phyloP scores from a whole-genome alignment of 257 asterid genomes.

The Rauvolfia tetraphylla region DNA sequence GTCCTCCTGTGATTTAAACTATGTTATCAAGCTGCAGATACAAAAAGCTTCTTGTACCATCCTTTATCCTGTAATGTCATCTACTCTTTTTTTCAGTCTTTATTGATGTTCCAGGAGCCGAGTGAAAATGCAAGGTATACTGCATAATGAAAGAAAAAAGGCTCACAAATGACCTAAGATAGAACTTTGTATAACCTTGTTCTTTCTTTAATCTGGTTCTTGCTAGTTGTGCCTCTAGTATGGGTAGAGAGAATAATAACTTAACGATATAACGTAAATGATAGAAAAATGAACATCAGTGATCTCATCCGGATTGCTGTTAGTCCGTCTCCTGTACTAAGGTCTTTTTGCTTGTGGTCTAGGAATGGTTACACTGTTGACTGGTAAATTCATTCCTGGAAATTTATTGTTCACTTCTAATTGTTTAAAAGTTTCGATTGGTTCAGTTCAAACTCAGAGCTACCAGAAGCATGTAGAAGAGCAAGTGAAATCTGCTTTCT shows the following conservation, averaged over 20 bases:
- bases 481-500: conserved; percentile 43
- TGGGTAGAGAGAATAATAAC: not conserved
- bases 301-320: not conserved
- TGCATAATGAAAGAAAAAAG: too few relatives aligned
- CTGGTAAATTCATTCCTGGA: not conserved
- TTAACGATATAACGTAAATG: not conserved
- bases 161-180: not conserved
- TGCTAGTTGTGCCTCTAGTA: not conserved
- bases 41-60: not conserved
- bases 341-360: not conserved
- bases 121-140: not conserved
- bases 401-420: conserved; percentile 5
- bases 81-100: not conserved
- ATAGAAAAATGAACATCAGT: not conserved
- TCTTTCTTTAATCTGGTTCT: not conserved
- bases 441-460: conserved; percentile 50
- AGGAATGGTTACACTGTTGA: not conserved
- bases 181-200: not conserved
- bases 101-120: not conserved
- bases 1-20: not conserved
- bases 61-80: not conserved
- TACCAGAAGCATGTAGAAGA: conserved; percentile 39
- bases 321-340: not conserved
- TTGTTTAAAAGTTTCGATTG: not conserved
- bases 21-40: not conserved